A percentile compares a stretch with the other conserved stretches of the same genome.
phyloP scores from a whole-genome alignment of 2,329 filamentous ascomycete species.

The Pseudonectria foliicola region DNA sequence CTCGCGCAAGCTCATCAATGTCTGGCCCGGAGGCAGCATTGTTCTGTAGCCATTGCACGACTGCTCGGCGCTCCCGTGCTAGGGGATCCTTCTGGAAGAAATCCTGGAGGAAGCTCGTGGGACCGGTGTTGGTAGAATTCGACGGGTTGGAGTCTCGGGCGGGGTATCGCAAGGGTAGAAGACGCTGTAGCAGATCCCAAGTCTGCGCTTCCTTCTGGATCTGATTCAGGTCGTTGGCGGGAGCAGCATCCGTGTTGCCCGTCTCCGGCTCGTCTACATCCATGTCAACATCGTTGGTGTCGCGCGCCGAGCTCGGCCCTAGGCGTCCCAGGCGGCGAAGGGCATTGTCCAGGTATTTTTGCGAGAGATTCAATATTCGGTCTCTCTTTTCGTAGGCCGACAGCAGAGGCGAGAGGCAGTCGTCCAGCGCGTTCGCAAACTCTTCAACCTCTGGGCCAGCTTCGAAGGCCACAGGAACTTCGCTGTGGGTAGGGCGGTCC shows the following conservation, averaged over 20 bases:
- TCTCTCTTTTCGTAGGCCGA: constrained; percentile 49
- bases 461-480: constrained; percentile 10
- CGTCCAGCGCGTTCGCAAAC: constrained; percentile 77
- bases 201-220: constrained; percentile 83
- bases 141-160: constrained; percentile 19
- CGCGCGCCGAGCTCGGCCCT: constrained; percentile 21
- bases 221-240: constrained; percentile 29
- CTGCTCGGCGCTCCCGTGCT: constrained; percentile 69
- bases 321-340: constrained; percentile 25
- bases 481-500: background rate
- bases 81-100: constrained; percentile 67
- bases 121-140: constrained; percentile 16
- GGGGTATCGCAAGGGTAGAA: constrained; percentile 64
- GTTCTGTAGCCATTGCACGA: constrained; percentile 81
- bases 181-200: constrained; percentile 75
- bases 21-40: constrained; percentile 64
- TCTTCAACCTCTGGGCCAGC: constrained; percentile 75
- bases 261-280: constrained; percentile 47
- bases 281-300: constrained; percentile 40
- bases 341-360: constrained; percentile 52
- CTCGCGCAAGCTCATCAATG: constrained; percentile 67
- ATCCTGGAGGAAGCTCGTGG: constrained; percentile 49
- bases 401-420: constrained; percentile 51
- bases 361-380: constrained; percentile 57
- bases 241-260: constrained; percentile 18